Conservation (phyloP, 1,284 basidiomycete genomes). For the Tremellales sp. region DNA sequence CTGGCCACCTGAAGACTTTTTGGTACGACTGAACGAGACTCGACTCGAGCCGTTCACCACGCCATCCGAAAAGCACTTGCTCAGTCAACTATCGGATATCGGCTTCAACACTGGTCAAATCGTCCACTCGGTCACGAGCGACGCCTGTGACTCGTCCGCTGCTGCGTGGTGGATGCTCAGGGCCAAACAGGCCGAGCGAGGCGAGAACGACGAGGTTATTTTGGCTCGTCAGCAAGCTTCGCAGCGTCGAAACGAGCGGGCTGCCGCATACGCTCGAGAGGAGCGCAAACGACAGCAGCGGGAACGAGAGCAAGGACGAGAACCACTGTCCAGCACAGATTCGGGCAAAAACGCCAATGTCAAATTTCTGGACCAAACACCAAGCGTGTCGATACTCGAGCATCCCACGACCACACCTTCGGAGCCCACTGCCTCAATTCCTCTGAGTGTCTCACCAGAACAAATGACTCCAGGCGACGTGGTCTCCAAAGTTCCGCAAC, state of each 20-base stretch:
- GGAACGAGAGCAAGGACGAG: not conserved
- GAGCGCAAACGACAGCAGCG: slow-evolving; percentile 14
- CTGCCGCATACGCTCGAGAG: slow-evolving; percentile 29
- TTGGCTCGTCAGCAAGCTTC: slow-evolving; percentile 23
- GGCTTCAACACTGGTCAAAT: slow-evolving; percentile 94
- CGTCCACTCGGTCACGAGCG: slow-evolving; percentile 80
- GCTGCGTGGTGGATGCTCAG: slow-evolving; percentile 97
- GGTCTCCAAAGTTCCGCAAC: not conserved
- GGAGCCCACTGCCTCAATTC: not conserved
- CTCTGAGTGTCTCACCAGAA: not conserved
- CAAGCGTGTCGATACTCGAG: not conserved
- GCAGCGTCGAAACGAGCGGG: slow-evolving; percentile 24
- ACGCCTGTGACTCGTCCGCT: slow-evolving; percentile 88
- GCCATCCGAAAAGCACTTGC: slow-evolving; percentile 69
- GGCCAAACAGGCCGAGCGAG: slow-evolving; percentile 57
- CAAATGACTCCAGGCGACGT: not conserved
- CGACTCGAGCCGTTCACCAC: slow-evolving; percentile 82
- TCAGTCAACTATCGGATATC: slow-evolving; percentile 68
- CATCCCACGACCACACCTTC: no score
- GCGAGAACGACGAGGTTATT: slow-evolving; percentile 43
- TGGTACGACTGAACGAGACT: slow-evolving; percentile 63
- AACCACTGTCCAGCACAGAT: not conserved
- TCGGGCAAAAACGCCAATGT: slow-evolving; percentile 1
- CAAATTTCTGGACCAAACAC: slow-evolving; percentile 6
- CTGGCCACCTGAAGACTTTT: slow-evolving; percentile 56